Base-by-base conservation (phyloP, 1,284 basidiomycete species). In the Tilletia indica region DNA sequence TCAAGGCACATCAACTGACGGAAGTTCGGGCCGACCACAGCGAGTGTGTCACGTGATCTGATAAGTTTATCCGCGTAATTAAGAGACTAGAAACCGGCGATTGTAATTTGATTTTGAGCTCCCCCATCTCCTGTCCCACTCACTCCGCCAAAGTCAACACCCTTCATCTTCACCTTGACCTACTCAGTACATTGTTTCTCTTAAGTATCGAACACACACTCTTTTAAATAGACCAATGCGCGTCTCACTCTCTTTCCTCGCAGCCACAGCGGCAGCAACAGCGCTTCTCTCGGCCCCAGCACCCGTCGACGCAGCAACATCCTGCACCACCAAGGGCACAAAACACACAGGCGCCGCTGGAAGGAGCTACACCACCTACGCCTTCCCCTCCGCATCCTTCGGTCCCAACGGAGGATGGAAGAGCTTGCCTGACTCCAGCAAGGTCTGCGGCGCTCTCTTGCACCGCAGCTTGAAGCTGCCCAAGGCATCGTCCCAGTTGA, bases 301-400 rank as follows among this genome's bases (percentile, higher is more conserved):
- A 45, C 25, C n/a, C 51, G n/a, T 54, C 51, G 19, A 9, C 21
- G 58, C 58, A 9, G 5, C 58, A 21, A 31, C 58, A 16, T n/a
- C 12, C 19, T 63, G 58, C 36, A 8, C 19, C n/a, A 63, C 58
- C 36, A 1, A 31, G 25, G 58, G 58, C 36, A 16, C 16, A 36
- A 63, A 36, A 31, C 58, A 19, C 12, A 34, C 25, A 31, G 58
- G 58, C 8, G 16, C 58, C 6, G 19, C 58, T 9, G 58, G 58
- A 16, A 71, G 69, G 74, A 80, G 76, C 3, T 49, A 66, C 47
- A 56, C 36, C 5, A 21, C 12, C 56, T 51, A 42, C 47, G 38
- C n/a, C 56, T 14, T 21, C 49, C 34, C 54, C 16, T 19, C 48
- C 2, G 48, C 42, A 19, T 12, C 19, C 11, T 19, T 21, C 34